Evolutionary conservation across 1,284 basidiomycete species (phyloP).

Genomic region (Flammula alnicola): DNA sequence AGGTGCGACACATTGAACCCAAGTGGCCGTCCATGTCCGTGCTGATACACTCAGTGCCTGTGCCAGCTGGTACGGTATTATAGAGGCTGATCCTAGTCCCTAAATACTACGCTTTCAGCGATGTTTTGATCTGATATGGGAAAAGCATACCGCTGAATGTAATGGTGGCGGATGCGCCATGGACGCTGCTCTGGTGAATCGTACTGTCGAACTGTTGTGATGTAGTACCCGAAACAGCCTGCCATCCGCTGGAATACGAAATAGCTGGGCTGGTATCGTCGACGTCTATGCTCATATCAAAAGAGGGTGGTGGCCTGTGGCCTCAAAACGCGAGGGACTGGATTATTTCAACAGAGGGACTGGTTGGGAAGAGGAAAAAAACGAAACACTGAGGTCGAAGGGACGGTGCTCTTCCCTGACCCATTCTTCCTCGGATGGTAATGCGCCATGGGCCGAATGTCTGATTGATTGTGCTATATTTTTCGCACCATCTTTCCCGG

Average conservation of each 20-base stretch:
- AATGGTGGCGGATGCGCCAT: constrained; percentile 14
- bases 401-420: no score
- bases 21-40: constrained; percentile 10
- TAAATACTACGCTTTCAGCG: not conserved
- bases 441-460: no score
- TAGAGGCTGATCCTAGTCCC: constrained; percentile 13
- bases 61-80: constrained; percentile 11
- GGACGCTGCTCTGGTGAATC: constrained; percentile 5
- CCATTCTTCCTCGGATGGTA: no score
- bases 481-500: no score
- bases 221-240: constrained; percentile 3
- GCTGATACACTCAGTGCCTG: constrained; percentile 6
- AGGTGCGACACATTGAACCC: not conserved
- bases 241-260: constrained; percentile 7
- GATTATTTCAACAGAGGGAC: no score
- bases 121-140: not conserved
- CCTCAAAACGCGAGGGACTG: no score
- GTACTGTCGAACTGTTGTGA: constrained; percentile 11
- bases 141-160: constrained; percentile 9
- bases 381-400: no score
- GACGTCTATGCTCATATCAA: constrained; percentile 11
- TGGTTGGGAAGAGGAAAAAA: no score
- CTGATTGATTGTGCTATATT: no score
- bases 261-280: constrained; percentile 11
- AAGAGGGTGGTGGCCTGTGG: constrained; percentile 14